Evolutionary conservation across 768 basidiomycete genomes (phyloP), one percentile per base, ranked within the genome.

Genomic region (Hydnomerulius pinastri): DNA sequence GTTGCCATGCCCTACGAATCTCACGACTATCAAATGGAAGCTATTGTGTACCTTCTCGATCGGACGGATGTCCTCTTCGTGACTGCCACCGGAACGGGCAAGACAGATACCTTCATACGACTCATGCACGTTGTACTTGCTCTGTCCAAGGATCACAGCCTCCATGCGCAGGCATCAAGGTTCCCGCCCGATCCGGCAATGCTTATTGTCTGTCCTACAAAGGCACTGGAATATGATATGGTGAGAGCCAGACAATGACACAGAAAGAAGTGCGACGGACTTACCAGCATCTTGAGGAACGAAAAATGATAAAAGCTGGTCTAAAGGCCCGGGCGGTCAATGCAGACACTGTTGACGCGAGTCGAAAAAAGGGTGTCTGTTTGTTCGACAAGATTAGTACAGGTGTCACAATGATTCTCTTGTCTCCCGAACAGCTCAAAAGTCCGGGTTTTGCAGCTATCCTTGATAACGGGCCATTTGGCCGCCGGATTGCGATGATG

Each of bases 341-440:
- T 50, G 39, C 55, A 6, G 58, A 67, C 43, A 57, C 55, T 3
- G 25, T 55, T 3, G 46, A 49, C 30, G 43, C 18, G 13, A 48
- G 46, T 17, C 48, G 39, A 7, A 29, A 41, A 37, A 27, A 27
- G 9, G 24, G 13, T 4, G 13, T 11, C 10, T 15, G 39, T 27
- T 21, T 48, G 15, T 48, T 27, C 35, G 27, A 44, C 1, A 33
- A 33, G 25, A 50, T 51, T n/a, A 32, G 29, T 2, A 23, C 10
- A 2, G 40, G 24, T 6, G 24, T 51, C 27, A 42, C 50, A 10
- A 54, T 68, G 21, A 42, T 68, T 11, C 40, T 66, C 15, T 29
- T 62, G 4, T 56, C 59, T 15, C 65, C 65, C 0, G 66, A 69
- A 48, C 53, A 65, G 41, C 51, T 67, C 10, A 51, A 40, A 8